Conservation (phyloP, 1,284 basidiomycete species). For the Boletellus deceptivus region DNA sequence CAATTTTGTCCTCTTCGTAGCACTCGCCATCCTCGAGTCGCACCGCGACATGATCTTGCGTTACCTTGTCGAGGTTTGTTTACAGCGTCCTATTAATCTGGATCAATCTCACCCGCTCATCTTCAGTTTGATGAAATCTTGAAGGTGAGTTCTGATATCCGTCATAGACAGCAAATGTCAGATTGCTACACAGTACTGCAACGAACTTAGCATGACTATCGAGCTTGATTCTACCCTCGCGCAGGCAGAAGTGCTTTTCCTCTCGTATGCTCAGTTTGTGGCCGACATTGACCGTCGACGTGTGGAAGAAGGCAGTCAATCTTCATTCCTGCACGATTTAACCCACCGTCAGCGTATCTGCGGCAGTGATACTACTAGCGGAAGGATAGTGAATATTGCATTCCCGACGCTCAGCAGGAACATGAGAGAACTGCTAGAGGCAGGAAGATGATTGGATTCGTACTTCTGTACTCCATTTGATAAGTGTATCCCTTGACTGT, state of each 20-base stretch:
- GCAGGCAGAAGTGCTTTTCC: conserved; percentile 91
- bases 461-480: neutral
- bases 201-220: conserved; percentile 91
- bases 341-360: conserved; percentile 25
- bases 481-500: conserved; percentile 13
- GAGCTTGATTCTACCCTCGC: conserved; percentile 89
- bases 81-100: conserved; percentile 3
- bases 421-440: conserved; percentile 51
- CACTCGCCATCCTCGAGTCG: conserved; percentile 89
- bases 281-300: conserved; percentile 82
- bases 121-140: conserved; percentile 79
- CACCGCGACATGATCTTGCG: conserved; percentile 92
- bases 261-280: conserved; percentile 81
- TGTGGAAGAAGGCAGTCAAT: conserved; percentile 44
- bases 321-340: conserved; percentile 24
- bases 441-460: conserved; percentile 33
- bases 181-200: conserved; percentile 65
- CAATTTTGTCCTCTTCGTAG: conserved; percentile 91
- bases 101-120: conserved; percentile 8
- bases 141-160: conserved; percentile 51
- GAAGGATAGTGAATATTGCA: conserved; percentile 31
- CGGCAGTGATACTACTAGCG: conserved; percentile 1
- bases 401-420: conserved; percentile 52
- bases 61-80: conserved; percentile 83
- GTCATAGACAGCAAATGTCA: conserved; percentile 1